These are phyloP conservation scores for Diplotaxis tenuifolia DNA, from an alignment of 345 rosid species.

Conservation along the genomic window DNA sequence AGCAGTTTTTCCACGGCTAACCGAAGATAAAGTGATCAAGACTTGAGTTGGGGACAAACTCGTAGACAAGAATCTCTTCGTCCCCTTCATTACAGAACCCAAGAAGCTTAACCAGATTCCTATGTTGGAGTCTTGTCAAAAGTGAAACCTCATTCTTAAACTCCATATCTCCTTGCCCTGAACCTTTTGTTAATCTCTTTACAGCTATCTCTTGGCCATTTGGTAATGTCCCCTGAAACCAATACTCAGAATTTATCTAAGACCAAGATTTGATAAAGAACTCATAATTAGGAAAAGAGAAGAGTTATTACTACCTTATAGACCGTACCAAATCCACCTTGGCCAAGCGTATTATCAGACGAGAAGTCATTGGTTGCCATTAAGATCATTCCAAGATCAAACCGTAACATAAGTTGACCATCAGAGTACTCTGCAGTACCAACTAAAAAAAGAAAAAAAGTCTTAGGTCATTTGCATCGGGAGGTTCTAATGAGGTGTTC, in stretches of 20 bases:
- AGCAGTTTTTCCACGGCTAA: too few relatives aligned
- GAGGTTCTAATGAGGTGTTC: not conserved
- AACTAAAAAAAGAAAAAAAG: slow-evolving; percentile 1
- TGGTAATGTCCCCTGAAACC: slow-evolving; percentile 39
- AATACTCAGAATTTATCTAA: not conserved
- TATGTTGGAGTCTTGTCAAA: too few relatives aligned
- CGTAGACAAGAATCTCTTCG: too few relatives aligned
- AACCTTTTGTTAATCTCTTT: slow-evolving; percentile 38
- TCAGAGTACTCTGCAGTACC: slow-evolving; percentile 7
- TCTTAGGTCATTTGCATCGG: not conserved
- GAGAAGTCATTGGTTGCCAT: slow-evolving; percentile 32
- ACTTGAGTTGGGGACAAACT: too few relatives aligned
- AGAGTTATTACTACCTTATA: slow-evolving; percentile 36
- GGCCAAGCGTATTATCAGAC: slow-evolving; percentile 33
- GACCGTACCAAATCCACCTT: slow-evolving; percentile 48
- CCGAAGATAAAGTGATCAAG: too few relatives aligned
- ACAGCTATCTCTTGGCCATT: slow-evolving; percentile 45
- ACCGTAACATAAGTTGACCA: slow-evolving; percentile 7
- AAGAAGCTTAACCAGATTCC: too few relatives aligned
- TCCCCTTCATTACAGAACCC: too few relatives aligned
- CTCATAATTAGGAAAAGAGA: not conserved
- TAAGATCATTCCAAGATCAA: not conserved
- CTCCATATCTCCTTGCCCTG: slow-evolving; percentile 51
- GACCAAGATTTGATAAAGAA: not conserved
- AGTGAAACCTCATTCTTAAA: too few relatives aligned